These are phyloP conservation scores for Psilocybe sp. DNA, from an alignment of 768 basidiomycete species.

Conservation along the genomic window DNA sequence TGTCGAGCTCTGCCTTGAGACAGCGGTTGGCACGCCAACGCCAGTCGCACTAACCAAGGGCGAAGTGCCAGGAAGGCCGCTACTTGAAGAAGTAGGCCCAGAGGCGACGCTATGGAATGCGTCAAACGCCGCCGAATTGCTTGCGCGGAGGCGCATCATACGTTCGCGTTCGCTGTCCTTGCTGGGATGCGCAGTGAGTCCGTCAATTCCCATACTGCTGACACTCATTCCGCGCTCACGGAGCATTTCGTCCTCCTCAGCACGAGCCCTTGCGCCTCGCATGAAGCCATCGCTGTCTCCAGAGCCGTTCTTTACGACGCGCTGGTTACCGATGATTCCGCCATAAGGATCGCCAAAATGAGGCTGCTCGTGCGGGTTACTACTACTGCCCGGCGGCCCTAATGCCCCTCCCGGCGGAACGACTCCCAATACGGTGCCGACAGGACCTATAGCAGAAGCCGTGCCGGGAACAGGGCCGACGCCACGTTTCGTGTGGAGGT, in stretches of 20 bases:
- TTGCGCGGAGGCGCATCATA: constrained; percentile 36
- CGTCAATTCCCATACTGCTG: constrained; percentile 20
- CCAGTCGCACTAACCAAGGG: constrained; percentile 3
- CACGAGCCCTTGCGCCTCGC: constrained; percentile 5
- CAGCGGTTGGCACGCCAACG: constrained; percentile 18
- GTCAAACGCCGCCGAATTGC: constrained; percentile 58
- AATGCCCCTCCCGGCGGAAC: constrained; percentile 19
- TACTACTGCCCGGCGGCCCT: constrained; percentile 37
- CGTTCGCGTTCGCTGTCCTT: constrained; percentile 50
- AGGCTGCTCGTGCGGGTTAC: too few species aligned
- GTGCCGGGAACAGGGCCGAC: constrained; percentile 57
- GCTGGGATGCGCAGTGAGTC: constrained; percentile 12
- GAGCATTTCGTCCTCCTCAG: constrained; percentile 8
- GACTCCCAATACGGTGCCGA: constrained; percentile 19
- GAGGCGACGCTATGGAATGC: constrained; percentile 70
- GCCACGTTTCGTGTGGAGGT: constrained; percentile 91
- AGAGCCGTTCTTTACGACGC: too few species aligned
- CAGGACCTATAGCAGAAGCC: constrained; percentile 40
- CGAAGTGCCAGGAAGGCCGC: constrained; percentile 15
- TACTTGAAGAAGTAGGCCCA: constrained; percentile 6
- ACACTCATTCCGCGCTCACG: constrained; percentile 48
- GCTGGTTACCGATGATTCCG: too few species aligned
- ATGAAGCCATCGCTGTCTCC: too few species aligned
- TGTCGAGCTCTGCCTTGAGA: constrained; percentile 37
- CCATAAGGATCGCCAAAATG: too few species aligned